Base-by-base conservation (phyloP, 352 stramenopile species). In the Globisporangium camurandrum region DNA sequence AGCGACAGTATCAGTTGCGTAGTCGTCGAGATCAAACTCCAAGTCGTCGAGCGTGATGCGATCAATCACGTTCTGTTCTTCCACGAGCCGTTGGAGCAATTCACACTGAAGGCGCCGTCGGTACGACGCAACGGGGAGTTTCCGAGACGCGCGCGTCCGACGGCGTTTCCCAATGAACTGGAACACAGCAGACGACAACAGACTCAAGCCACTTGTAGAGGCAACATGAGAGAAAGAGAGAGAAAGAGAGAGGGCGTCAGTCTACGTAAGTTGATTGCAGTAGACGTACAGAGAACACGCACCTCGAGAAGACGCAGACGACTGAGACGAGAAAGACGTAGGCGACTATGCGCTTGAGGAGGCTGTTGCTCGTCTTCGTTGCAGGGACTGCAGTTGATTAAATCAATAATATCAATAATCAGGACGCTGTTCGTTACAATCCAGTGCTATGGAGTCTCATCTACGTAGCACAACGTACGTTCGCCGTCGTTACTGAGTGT, bases 271-370 rank as follows among this genome's bases (percentile, higher is more conserved):
- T 6, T 20, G 1, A 17, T 39, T 17, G 8, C 5, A 34, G 23
- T 30, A 30, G 19, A 31, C 24, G 1, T 17, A 30, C 28, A 3
- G 12, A 6, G 9, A 7, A 23, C 22, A 17, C 37, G 34, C 48
- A 70, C 64, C 64, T 91, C 17, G 75, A 91, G 46, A 91, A 79
- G 14, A 77, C 76, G 49, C 75, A 91, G 59, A 91, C 74, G 12
- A 84, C 71, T 2, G 76, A 88, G 41, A 88, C 80, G 41, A 88
- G 60, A 44, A 88, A 88, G 45, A 86, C 67, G 54, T 86, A 91
- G 24, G 75, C 76, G 19, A 88, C 62, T 23, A 76, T 70, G 30
- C 75, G 77, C 59, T 88, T 87, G 23, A 87, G 44, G 31, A 88
- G 42, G 22, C 71, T 67, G 49, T 83, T 82, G 43, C 64, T 75